These are phyloP conservation scores for Margaritispora aquatica DNA, from an alignment of 495 filamentous ascomycete genomes.

Conservation along the genomic window DNA sequence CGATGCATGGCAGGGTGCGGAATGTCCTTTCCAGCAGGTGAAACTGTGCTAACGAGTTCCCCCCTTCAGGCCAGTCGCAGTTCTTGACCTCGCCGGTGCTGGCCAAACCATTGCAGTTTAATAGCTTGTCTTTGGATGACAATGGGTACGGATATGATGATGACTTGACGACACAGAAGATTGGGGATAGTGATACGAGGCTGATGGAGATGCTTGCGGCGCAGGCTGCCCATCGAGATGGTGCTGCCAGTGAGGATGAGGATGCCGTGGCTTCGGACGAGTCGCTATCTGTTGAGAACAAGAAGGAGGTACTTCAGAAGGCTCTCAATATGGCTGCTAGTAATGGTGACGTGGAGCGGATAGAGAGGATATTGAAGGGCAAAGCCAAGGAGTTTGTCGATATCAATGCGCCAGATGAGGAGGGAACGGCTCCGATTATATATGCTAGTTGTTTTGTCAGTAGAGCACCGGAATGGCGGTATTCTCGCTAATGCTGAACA, in stretches of 20 bases:
- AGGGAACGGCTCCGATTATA: slow-evolving; percentile 90
- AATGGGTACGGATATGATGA: slow-evolving; percentile 54
- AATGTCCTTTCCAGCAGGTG: neutral
- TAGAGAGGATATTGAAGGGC: slow-evolving; percentile 69
- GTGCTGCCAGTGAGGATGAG: slow-evolving; percentile 66
- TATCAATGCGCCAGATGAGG: slow-evolving; percentile 86
- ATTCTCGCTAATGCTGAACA: slow-evolving; percentile 28
- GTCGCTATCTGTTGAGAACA: slow-evolving; percentile 68
- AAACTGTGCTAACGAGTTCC: slow-evolving; percentile 13
- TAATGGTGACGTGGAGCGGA: slow-evolving; percentile 84
- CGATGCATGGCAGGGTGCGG: slow-evolving; percentile 94
- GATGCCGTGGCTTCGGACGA: slow-evolving; percentile 69
- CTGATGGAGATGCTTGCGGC: slow-evolving; percentile 95
- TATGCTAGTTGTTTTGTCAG: slow-evolving; percentile 98
- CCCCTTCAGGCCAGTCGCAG: slow-evolving; percentile 84
- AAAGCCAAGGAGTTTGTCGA: slow-evolving; percentile 73
- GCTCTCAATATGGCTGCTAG: slow-evolving; percentile 93
- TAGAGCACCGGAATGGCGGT: slow-evolving; percentile 20
- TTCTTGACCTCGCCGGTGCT: slow-evolving; percentile 81
- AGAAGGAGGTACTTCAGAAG: slow-evolving; percentile 74
- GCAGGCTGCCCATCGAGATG: slow-evolving; percentile 77
- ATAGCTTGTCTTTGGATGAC: slow-evolving; percentile 72
- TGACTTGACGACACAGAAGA: slow-evolving; percentile 47
- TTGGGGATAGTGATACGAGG: slow-evolving; percentile 78
- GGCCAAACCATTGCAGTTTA: slow-evolving; percentile 78